A percentile compares a stretch with the other conserved stretches of the same genome.
These are phyloP conservation scores for Dictyostelium brefeldianum DNA, from an alignment of 78 protist genomes.

Conservation along the genomic window DNA sequence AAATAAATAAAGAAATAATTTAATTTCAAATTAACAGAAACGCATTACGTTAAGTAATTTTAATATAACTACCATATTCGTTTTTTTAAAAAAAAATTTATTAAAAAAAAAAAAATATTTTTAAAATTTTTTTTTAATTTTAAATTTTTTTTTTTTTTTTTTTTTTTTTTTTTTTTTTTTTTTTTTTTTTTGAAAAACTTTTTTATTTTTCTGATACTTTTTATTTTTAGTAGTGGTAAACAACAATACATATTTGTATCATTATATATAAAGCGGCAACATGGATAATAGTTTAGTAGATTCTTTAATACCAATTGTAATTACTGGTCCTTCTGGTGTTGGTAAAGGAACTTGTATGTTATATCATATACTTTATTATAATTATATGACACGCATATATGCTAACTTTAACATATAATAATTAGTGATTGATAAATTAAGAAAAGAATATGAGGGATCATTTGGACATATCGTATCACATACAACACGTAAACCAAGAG, in stretches of 20 bases:
- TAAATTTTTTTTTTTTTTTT: background rate
- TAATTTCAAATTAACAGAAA: too few relatives aligned
- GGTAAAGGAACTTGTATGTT: constrained; percentile 88
- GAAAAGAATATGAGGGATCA: constrained; percentile 66
- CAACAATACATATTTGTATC: background rate
- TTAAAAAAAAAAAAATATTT: too few relatives aligned
- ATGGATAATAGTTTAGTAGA: constrained; percentile 15
- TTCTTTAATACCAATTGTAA: constrained; percentile 66
- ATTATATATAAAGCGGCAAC: background rate
- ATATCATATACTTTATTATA: too few relatives aligned
- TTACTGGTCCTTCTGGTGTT: constrained; percentile 86
- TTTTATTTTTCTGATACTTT: background rate
- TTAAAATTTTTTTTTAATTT: background rate
- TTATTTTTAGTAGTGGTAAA: background rate
- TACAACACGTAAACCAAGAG: constrained; percentile 86
- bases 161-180: background rate
- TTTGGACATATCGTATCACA: constrained; percentile 82
- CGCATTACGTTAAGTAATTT: too few relatives aligned
- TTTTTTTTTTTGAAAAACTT: background rate
- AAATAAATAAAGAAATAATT: too few relatives aligned
- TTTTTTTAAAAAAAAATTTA: too few relatives aligned
- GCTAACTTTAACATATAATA: too few relatives aligned
- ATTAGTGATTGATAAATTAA: constrained; percentile 79
- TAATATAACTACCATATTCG: too few relatives aligned
- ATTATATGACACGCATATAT: too few relatives aligned